These are phyloP conservation scores for Amphicarpaea edgeworthii DNA, from an alignment of 306 rosid genomes.

Conservation along the genomic window DNA sequence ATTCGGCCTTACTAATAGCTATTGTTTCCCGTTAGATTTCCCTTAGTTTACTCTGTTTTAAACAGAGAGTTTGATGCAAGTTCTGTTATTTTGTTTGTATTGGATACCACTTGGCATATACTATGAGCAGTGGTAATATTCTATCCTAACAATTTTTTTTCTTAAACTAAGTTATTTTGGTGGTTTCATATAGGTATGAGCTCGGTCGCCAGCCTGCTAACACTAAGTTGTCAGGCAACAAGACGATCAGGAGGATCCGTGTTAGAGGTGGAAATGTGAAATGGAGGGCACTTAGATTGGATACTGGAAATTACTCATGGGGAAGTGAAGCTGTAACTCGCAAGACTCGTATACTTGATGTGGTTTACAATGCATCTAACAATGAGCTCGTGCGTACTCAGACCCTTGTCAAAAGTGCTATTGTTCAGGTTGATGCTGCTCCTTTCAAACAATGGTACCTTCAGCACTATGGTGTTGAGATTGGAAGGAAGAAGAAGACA, in stretches of 20 bases:
- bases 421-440: constrained; percentile 69
- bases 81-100: background rate
- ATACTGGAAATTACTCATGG: constrained; percentile 66
- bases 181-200: constrained; percentile 53
- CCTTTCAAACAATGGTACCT: constrained; percentile 74
- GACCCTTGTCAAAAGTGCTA: constrained; percentile 65
- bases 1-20: background rate
- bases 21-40: background rate
- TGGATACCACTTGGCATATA: background rate
- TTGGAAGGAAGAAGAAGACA: constrained; percentile 62
- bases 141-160: background rate
- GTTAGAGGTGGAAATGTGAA: constrained; percentile 72
- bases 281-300: constrained; percentile 68
- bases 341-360: constrained; percentile 63
- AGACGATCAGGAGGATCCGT: constrained; percentile 61
- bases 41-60: background rate
- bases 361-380: constrained; percentile 69
- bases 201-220: constrained; percentile 70
- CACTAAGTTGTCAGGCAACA: constrained; percentile 65
- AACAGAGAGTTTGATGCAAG: background rate
- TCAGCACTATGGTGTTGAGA: constrained; percentile 68
- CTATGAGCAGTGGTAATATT: background rate
- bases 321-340: constrained; percentile 66
- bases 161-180: background rate
- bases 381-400: constrained; percentile 69